phyloP scores from a whole-genome alignment of 192 early-diverging fungal species.

The Spizellomyces sp. region DNA sequence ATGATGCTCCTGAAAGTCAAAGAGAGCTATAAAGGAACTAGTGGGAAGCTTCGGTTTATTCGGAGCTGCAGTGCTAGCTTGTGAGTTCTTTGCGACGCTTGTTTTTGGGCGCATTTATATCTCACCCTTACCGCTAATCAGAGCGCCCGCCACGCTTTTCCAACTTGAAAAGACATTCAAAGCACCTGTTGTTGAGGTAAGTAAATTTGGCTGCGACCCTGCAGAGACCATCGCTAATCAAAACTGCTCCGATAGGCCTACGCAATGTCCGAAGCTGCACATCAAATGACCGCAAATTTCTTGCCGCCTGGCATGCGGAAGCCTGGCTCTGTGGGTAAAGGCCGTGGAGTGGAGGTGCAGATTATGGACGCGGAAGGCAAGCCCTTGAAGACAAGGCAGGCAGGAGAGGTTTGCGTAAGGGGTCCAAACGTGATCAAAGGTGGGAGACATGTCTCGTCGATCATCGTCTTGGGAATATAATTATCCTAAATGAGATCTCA shows the following conservation, averaged over 20 bases:
- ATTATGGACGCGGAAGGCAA: slow-evolving; percentile 68
- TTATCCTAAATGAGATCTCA: neutral
- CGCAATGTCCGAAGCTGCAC: slow-evolving; percentile 87
- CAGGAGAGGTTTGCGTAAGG: slow-evolving; percentile 84
- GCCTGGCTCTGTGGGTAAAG: slow-evolving; percentile 76
- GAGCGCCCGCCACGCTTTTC: slow-evolving; percentile 67
- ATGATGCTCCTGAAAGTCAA: slow-evolving; percentile 60
- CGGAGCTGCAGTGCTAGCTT: slow-evolving; percentile 78
- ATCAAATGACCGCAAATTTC: slow-evolving; percentile 85
- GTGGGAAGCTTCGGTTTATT: slow-evolving; percentile 68
- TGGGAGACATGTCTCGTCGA: neutral
- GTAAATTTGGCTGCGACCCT: neutral
- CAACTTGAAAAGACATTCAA: slow-evolving; percentile 65
- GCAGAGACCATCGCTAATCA: slow-evolving; percentile 1
- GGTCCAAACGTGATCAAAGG: slow-evolving; percentile 77
- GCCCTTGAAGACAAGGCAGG: slow-evolving; percentile 25
- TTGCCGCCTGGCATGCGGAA: slow-evolving; percentile 69
- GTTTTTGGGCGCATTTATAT: neutral
- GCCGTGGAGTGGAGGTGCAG: slow-evolving; percentile 72
- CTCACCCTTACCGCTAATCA: neutral
- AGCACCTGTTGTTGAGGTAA: slow-evolving; percentile 70
- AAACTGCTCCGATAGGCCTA: slow-evolving; percentile 49
- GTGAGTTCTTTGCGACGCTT: neutral
- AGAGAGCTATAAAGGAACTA: slow-evolving; percentile 17
- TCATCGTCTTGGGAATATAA: neutral